Evolutionary conservation across 176 grass and related monocot species (phyloP).

Genomic region (sorghum (Sorghum bicolor)): DNA sequence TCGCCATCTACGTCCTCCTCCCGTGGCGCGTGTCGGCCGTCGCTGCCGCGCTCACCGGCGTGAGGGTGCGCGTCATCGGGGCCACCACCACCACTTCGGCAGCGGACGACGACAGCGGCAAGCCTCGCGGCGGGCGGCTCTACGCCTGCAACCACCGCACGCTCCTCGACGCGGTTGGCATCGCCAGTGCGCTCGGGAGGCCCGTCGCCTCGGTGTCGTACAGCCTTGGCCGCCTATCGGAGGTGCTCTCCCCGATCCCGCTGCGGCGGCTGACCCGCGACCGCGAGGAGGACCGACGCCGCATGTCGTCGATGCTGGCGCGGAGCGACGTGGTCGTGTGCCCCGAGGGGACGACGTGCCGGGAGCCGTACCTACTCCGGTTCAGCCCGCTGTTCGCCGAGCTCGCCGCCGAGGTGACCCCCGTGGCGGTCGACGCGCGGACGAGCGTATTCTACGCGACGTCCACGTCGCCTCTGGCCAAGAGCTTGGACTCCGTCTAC

Average conservation of each 20-base stretch:
- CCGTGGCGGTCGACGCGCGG: conserved; percentile 41
- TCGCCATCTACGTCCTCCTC: conserved; percentile 44
- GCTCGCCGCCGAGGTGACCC: conserved; percentile 45
- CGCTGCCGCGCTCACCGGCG: conserved; percentile 33
- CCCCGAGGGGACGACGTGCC: conserved; percentile 71
- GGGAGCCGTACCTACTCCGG: conserved; percentile 66
- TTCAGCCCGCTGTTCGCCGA: conserved; percentile 70
- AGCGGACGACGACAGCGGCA: neutral
- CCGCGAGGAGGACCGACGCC: conserved; percentile 41
- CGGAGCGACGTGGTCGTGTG: conserved; percentile 48
- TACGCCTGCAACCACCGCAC: conserved; percentile 79
- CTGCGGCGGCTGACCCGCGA: conserved; percentile 47
- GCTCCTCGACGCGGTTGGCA: conserved; percentile 62
- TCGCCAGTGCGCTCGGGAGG: conserved; percentile 41
- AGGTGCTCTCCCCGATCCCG: conserved; percentile 57
- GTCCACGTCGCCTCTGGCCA: conserved; percentile 39
- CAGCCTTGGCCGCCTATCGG: conserved; percentile 51
- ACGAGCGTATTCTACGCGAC: conserved; percentile 65
- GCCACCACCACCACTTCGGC: neutral
- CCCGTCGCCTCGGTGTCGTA: conserved; percentile 44
- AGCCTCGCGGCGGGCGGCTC: conserved; percentile 19
- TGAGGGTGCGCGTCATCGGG: conserved; percentile 28
- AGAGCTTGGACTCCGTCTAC: conserved; percentile 60
- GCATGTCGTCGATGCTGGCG: conserved; percentile 38
- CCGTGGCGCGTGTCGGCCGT: conserved; percentile 39